phyloP scores from a whole-genome alignment of 73 alveolate genomes.

The Tetrahymena elliotti region DNA sequence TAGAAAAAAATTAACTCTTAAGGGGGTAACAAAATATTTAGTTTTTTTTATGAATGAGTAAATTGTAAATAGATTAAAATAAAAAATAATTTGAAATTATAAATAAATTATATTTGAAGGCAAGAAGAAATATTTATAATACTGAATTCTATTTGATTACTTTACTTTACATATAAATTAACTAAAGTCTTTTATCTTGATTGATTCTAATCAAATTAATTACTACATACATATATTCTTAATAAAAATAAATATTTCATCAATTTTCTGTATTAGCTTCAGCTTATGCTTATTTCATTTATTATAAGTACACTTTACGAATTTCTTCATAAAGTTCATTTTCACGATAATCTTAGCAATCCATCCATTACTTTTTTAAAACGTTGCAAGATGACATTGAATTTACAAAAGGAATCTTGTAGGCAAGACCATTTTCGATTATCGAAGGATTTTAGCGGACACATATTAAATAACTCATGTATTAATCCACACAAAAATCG shows the following conservation, averaged over 20 bases:
- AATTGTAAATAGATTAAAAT: neutral
- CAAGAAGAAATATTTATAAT: no score
- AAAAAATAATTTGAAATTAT: neutral
- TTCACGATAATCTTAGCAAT: neutral
- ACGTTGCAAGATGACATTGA: neutral
- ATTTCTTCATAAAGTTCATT: neutral
- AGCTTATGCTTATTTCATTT: neutral
- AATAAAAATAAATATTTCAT: no score
- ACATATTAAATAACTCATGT: neutral
- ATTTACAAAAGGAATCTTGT: neutral
- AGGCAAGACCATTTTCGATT: neutral
- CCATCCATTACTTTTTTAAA: neutral
- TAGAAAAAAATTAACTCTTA: neutral
- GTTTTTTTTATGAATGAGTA: no score
- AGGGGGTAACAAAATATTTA: neutral
- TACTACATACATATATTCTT: neutral
- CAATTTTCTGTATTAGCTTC: neutral
- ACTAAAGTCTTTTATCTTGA: neutral
- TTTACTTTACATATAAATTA: no score
- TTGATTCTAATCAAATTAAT: neutral
- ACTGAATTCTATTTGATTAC: neutral
- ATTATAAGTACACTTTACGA: neutral
- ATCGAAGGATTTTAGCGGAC: neutral
- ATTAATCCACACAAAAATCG: neutral
- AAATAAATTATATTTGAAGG: no score